Evolutionary conservation across 1,284 basidiomycete genomes (phyloP), one percentile per base, ranked within the genome.

Genomic region (Moesziomyces parantarcticus): DNA sequence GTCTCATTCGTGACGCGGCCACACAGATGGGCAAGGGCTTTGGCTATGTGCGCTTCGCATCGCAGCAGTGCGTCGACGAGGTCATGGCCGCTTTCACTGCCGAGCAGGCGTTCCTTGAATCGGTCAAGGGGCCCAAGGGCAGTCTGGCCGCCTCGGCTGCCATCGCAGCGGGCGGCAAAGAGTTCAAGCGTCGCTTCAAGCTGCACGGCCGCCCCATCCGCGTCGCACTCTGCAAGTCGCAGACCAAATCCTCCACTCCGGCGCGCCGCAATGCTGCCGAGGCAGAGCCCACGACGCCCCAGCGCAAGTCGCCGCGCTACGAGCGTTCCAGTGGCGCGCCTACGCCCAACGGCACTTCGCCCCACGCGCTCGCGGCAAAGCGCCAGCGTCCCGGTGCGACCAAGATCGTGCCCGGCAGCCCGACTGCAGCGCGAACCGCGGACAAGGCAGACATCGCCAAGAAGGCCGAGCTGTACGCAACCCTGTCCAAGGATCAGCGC

Each of bases 11-110:
- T 46, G 96, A 99, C 85, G 89, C 89, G 76, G 93, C 93, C 58
- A 97, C 94, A 0, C 94, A 95, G 76, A 88, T 98, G 36, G 96
- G 96, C n/a, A 98, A 97, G 85, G 96, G 96, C 1, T 96, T 99
- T 82, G 95, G 91, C 11, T 98, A 98, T 83, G 90, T 98, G 10
- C 90, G 93, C 76, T 94, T 98, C 75, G 83, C 87, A 54, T 94
- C 78, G 93, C 83, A 79, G 90, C 88, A 49, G 44, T 66, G 63
- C 45, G 69, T 80, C 13, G 82, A 83, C 55, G 82, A 83, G 58
- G 45, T 83, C 18, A 63, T 84, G 43, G 82, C 82, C 9, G 42
- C 82, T 16, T 59, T 68, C 50, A 75, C 78, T 47, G 69, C 81
- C 13, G 82, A 83, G 26, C 70, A 80, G 48, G 78, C 76, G 7